These are phyloP conservation scores for Themeda triandra DNA, from an alignment of 176 grass and related monocot genomes.

Conservation along the genomic window DNA sequence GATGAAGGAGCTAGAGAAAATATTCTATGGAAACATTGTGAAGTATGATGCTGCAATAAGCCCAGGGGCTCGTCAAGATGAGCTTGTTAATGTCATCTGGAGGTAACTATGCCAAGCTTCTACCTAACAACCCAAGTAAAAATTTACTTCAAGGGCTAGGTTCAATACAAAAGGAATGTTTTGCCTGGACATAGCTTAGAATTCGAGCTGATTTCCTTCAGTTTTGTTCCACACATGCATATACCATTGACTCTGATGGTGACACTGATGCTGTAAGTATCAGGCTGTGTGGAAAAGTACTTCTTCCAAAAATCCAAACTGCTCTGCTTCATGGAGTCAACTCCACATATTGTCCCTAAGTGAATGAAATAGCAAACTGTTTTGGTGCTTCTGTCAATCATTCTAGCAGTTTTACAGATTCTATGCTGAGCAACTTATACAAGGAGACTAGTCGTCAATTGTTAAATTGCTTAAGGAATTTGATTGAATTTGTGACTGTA, in stretches of 20 bases:
- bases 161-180: neutral
- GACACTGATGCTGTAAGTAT: slow-evolving; percentile 3
- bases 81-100: slow-evolving; percentile 94
- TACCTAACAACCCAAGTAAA: neutral
- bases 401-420: neutral
- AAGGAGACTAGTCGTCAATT: neutral
- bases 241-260: neutral
- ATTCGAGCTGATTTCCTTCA: neutral
- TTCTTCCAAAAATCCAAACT: neutral
- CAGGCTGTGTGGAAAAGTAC: neutral
- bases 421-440: neutral
- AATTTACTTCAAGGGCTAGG: slow-evolving; percentile 17
- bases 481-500: neutral
- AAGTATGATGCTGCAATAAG: slow-evolving; percentile 79
- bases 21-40: slow-evolving; percentile 99
- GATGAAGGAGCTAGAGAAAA: slow-evolving; percentile 99
- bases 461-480: slow-evolving; percentile 3
- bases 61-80: slow-evolving; percentile 75
- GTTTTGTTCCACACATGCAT: neutral
- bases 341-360: neutral
- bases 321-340: neutral
- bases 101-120: slow-evolving; percentile 53
- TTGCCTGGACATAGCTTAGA: neutral
- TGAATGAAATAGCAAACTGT: neutral
- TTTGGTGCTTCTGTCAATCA: neutral